phyloP scores from a whole-genome alignment of 2,329 filamentous ascomycete genomes.

The Botrytis hyacinthi region DNA sequence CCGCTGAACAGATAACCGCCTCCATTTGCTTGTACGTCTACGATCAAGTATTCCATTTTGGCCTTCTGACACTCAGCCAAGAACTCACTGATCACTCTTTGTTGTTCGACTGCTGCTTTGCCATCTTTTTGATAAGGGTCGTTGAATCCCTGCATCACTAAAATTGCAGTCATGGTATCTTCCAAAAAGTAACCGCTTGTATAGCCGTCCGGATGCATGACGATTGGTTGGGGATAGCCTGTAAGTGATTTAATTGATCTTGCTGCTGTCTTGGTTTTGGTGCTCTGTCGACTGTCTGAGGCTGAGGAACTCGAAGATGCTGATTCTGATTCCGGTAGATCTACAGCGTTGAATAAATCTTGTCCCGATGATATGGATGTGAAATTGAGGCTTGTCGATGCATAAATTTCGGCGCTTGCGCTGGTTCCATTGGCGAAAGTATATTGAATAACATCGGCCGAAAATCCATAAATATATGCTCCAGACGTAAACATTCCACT shows the following conservation, averaged over 20 bases:
- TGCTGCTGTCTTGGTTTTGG: background rate
- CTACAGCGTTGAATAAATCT: slow-evolving; percentile 23
- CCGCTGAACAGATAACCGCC: slow-evolving; percentile 53
- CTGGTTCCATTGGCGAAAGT: slow-evolving; percentile 42
- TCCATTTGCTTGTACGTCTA: slow-evolving; percentile 59
- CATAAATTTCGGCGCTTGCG: slow-evolving; percentile 34
- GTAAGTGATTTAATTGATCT: slow-evolving; percentile 13
- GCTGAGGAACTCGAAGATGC: slow-evolving; percentile 6
- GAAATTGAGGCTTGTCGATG: slow-evolving; percentile 32
- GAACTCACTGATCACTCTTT: slow-evolving; percentile 17
- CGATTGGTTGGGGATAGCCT: slow-evolving; percentile 26
- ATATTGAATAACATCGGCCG: slow-evolving; percentile 37
- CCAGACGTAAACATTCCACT: slow-evolving; percentile 25
- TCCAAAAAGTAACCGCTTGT: slow-evolving; percentile 30
- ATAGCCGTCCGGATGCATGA: slow-evolving; percentile 23
- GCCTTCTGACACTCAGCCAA: slow-evolving; percentile 14
- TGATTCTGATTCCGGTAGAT: slow-evolving; percentile 15
- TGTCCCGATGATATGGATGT: slow-evolving; percentile 25
- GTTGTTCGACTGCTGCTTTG: background rate
- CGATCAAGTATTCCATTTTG: slow-evolving; percentile 16
- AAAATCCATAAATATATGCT: slow-evolving; percentile 37
- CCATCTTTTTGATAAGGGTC: slow-evolving; percentile 25
- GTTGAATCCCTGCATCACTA: slow-evolving; percentile 27
- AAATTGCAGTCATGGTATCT: slow-evolving; percentile 27
- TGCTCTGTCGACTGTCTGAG: background rate